A percentile compares a stretch with the other conserved stretches of the same genome.
Conservation (phyloP, 140 eudicot species). For the Anethum foeniculum region DNA sequence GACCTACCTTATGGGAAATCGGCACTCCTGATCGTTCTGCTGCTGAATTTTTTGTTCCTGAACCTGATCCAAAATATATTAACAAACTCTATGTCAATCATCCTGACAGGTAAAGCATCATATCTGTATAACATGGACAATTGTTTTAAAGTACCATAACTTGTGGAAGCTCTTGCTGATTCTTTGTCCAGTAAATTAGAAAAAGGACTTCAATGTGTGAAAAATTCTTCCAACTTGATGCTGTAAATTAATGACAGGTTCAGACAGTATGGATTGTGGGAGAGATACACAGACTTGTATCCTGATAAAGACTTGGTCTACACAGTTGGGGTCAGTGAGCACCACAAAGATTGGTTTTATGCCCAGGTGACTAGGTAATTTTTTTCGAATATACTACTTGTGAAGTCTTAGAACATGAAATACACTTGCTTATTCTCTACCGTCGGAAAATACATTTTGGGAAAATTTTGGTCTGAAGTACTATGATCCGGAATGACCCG, state of each 20-base stretch:
- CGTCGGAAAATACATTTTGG: not conserved
- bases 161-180: not conserved
- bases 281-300: slow-evolving; percentile 23
- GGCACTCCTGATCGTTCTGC: slow-evolving; percentile 94
- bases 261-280: slow-evolving; percentile 31
- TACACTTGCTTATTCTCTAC: not conserved
- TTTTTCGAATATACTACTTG: not conserved
- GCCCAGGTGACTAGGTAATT: slow-evolving; percentile 1
- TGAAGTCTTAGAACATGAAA: not conserved
- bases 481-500: not conserved
- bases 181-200: not conserved
- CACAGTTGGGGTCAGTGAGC: not conserved
- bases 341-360: slow-evolving; percentile 8
- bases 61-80: slow-evolving; percentile 61
- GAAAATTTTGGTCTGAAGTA: not conserved
- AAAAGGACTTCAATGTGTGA: not conserved
- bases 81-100: slow-evolving; percentile 54
- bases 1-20: slow-evolving; percentile 92
- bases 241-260: not conserved
- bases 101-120: slow-evolving; percentile 46
- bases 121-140: not conserved
- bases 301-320: slow-evolving; percentile 15
- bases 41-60: slow-evolving; percentile 73
- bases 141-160: not conserved
- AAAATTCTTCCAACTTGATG: not conserved